Evolutionary conservation across 2,329 filamentous ascomycete genomes (phyloP).

Genomic region (Thielaviopsis ethacetica): DNA sequence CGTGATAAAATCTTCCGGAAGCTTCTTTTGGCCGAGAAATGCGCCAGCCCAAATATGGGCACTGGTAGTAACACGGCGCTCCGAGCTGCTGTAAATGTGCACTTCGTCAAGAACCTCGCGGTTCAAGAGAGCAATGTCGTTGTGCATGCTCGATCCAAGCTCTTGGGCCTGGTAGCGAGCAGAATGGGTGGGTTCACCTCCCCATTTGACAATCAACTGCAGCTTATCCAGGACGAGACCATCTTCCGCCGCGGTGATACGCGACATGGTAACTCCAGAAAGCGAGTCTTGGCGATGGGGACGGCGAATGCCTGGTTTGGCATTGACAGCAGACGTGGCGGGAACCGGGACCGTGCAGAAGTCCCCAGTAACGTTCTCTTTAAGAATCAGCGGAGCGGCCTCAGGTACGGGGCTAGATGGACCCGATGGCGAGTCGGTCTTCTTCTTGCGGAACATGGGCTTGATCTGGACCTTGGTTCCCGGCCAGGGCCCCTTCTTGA

Average conservation of each 20-base stretch:
- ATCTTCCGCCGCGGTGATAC: conserved; percentile 85
- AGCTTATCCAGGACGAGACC: conserved; percentile 88
- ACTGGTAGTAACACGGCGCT: conserved; percentile 84
- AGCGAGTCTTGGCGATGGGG: conserved; percentile 66
- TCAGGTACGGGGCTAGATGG: conserved; percentile 21
- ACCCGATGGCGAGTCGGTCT: conserved; percentile 38
- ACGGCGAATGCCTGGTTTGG: conserved; percentile 16
- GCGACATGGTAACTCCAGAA: conserved; percentile 78
- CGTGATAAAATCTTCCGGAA: conserved; percentile 71
- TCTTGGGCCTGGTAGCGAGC: conserved; percentile 93
- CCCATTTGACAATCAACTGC: conserved; percentile 97
- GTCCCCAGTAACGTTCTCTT: conserved; percentile 15
- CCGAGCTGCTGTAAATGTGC: conserved; percentile 87
- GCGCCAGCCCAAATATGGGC: conserved; percentile 90
- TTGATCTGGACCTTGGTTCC: conserved; percentile 99
- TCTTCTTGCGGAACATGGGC: conserved; percentile 92
- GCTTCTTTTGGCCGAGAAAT: conserved; percentile 74
- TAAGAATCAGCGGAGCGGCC: conserved; percentile 14
- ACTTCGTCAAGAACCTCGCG: conserved; percentile 84
- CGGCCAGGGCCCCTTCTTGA: conserved; percentile 84
- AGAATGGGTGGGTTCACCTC: conserved; percentile 92
- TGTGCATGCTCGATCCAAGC: conserved; percentile 86
- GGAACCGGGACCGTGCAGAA: conserved; percentile 16
- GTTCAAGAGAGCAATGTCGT: conserved; percentile 86
- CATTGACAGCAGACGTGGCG: conserved; percentile 1